Evolutionary conservation across 1,284 basidiomycete species (phyloP), one percentile per base, ranked within the genome.

Genomic region (Leccinum pseudoinsigne): DNA sequence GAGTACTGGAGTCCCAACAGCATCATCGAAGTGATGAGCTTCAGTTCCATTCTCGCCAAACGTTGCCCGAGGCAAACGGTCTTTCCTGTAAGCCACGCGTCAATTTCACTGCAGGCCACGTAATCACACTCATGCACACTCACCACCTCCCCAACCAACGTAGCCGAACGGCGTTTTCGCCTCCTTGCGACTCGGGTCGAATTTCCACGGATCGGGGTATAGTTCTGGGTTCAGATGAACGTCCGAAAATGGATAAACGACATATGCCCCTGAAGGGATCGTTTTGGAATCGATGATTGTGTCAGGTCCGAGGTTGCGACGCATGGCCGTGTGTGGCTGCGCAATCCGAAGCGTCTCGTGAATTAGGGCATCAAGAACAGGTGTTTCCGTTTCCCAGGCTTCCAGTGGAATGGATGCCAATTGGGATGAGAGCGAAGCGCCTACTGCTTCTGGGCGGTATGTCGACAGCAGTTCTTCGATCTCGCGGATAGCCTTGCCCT

Each of bases 141-240:
- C 72, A 90, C 89, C 89, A 77, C 84, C 88, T 62, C 90, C 89
- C 88, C 88, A 91, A 45, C 89, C 89, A 58, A 91, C 80, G 71
- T 88, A 91, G 64, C 81, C 77, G 73, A 85, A 84, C 64, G 84
- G 81, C 62, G 78, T 78, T 67, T 84, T 83, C 57, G 74, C 75
- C 65, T 82, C 81, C 65, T 75, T 64, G 68, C 88, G 80, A 54
- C 74, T 79, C 53, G 89, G 90, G 76, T 90, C 85, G 71, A 90
- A 92, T 67, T 77, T 83, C 86, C 86, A 89, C 47, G 89, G 89
- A 71, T 90, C 82, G 42, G 85, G 83, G 73, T 91, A 92, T 34
- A 92, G 72, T 65, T 82, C 80, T 42, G 85, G 79, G 74, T 90
- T 81, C 55, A 92, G 82, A 75, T 92, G 89, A 36, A 90, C 86